A percentile compares a stretch with the other conserved stretches of the same genome.
Evolutionary conservation across 2,329 filamentous ascomycete species (phyloP).

Genomic region (Akanthomyces muscarius): DNA sequence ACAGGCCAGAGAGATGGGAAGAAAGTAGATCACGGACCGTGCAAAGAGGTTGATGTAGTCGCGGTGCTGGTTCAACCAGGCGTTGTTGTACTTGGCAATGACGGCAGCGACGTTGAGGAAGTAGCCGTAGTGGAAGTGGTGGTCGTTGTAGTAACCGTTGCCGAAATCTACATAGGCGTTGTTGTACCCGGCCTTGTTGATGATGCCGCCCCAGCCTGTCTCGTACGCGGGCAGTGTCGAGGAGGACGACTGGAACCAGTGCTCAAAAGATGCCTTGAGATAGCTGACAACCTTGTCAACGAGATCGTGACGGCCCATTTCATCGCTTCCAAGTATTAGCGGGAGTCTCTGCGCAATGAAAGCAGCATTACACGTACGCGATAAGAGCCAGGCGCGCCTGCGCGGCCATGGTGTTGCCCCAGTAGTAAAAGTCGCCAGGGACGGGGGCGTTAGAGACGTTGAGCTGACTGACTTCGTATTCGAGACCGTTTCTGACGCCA

Average conservation of each 20-base stretch:
- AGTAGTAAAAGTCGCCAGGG: slow-evolving; percentile 25
- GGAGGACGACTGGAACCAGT: slow-evolving; percentile 23
- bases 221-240: slow-evolving; percentile 23
- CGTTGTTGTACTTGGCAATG: slow-evolving; percentile 24
- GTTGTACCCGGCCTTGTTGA: slow-evolving; percentile 22
- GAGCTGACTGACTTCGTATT: slow-evolving; percentile 23
- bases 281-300: slow-evolving; percentile 22
- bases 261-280: slow-evolving; percentile 23
- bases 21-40: slow-evolving; percentile 15
- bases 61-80: slow-evolving; percentile 24
- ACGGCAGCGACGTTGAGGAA: slow-evolving; percentile 25
- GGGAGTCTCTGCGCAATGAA: neutral
- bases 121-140: slow-evolving; percentile 30
- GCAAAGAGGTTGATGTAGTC: slow-evolving; percentile 26
- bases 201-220: slow-evolving; percentile 25
- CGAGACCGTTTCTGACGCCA: slow-evolving; percentile 22
- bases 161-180: slow-evolving; percentile 26
- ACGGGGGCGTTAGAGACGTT: slow-evolving; percentile 20
- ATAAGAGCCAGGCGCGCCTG: slow-evolving; percentile 24
- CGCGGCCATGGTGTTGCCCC: slow-evolving; percentile 24
- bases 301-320: slow-evolving; percentile 22
- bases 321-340: slow-evolving; percentile 20
- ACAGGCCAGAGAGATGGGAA: neutral
- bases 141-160: slow-evolving; percentile 29
- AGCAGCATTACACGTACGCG: slow-evolving; percentile 20